phyloP scores from a whole-genome alignment of 108 stramenopile genomes.

The Nitzschia sp. region DNA sequence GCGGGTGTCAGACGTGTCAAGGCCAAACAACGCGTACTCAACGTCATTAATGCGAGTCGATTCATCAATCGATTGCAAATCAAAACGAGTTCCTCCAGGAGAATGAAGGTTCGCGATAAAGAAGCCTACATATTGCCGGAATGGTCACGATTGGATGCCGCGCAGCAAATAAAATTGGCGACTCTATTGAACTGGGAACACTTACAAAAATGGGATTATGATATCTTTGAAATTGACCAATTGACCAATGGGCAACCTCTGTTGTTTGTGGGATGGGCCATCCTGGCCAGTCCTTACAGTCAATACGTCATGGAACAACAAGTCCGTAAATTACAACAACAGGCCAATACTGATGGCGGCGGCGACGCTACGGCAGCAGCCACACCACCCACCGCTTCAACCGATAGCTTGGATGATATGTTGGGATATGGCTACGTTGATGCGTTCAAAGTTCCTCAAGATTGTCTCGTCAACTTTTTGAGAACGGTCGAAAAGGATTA shows the following conservation, averaged over 20 bases:
- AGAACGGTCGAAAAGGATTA: constrained; percentile 45
- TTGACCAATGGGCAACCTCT: constrained; percentile 48
- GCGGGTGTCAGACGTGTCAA: constrained; percentile 1
- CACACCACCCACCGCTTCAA: not conserved
- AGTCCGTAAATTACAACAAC: not conserved
- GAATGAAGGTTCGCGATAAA: not conserved
- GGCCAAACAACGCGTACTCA: constrained; percentile 11
- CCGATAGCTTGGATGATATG: constrained; percentile 9
- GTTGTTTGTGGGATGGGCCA: constrained; percentile 62
- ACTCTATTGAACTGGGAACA: constrained; percentile 49
- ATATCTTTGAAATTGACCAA: constrained; percentile 55
- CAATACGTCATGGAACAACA: constrained; percentile 49
- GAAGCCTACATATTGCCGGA: not conserved
- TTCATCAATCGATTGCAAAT: constrained; percentile 8
- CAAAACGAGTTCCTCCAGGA: not conserved
- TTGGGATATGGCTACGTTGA: constrained; percentile 45
- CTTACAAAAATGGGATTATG: constrained; percentile 59
- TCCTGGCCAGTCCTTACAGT: constrained; percentile 52
- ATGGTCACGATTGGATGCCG: not conserved
- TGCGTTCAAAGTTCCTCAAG: constrained; percentile 36
- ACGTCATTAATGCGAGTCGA: constrained; percentile 4
- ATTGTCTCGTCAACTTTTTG: constrained; percentile 42
- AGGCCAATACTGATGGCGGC: constrained; percentile 15
- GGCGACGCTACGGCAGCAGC: not conserved
- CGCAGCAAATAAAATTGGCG: constrained; percentile 20